These are phyloP conservation scores for Emericellopsis atlantica DNA, from an alignment of 2,329 filamentous ascomycete species.

Conservation along the genomic window DNA sequence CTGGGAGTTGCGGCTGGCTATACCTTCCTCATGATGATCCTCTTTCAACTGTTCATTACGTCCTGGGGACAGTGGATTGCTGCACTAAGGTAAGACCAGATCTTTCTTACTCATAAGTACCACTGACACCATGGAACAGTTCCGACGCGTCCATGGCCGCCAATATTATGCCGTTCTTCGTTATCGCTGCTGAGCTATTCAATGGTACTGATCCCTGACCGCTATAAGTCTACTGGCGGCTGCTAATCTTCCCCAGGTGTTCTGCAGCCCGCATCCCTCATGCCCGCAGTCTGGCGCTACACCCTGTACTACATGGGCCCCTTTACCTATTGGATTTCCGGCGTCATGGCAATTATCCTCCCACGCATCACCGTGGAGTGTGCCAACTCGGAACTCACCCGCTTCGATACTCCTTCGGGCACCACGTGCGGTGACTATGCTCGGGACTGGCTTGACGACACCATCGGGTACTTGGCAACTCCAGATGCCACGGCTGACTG, in stretches of 20 bases:
- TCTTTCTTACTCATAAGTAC: constrained; percentile 60
- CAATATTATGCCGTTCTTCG: constrained; percentile 39
- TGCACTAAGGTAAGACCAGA: constrained; percentile 64
- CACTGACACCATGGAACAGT: constrained; percentile 61
- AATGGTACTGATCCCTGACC: constrained; percentile 55
- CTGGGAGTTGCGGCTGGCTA: constrained; percentile 43
- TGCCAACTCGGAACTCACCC: constrained; percentile 40
- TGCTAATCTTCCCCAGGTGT: constrained; percentile 37
- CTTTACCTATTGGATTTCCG: constrained; percentile 55
- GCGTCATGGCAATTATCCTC: constrained; percentile 53
- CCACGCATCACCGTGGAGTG: constrained; percentile 49
- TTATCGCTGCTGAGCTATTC: constrained; percentile 60
- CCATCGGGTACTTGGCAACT: constrained; percentile 4
- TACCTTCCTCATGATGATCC: constrained; percentile 59
- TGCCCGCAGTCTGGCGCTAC: constrained; percentile 66
- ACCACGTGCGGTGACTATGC: constrained; percentile 44
- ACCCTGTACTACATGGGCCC: constrained; percentile 53
- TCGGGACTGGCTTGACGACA: constrained; percentile 19
- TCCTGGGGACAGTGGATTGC: constrained; percentile 53
- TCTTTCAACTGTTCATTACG: constrained; percentile 60
- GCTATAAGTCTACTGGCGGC: constrained; percentile 45
- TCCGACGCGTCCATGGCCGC: constrained; percentile 13
- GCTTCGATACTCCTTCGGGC: constrained; percentile 44
- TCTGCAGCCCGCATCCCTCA: constrained; percentile 11
- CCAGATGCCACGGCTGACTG: constrained; percentile 3